These are phyloP conservation scores for Fusarium dlaminii DNA, from an alignment of 2,329 filamentous ascomycete genomes.

Conservation along the genomic window DNA sequence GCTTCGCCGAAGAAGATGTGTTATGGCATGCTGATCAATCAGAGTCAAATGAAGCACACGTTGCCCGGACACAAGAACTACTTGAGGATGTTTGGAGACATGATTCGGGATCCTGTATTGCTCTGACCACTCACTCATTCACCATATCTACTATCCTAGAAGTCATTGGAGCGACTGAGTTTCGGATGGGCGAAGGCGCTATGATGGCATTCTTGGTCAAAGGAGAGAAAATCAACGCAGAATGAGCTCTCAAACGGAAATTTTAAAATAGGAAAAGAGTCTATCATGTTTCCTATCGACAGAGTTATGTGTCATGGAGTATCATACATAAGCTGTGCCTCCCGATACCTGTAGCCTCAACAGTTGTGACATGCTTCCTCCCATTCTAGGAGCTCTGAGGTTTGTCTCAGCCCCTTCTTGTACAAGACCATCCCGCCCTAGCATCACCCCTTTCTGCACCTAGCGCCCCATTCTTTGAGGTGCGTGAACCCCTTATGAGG, in stretches of 20 bases:
- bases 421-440: background rate
- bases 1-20: background rate
- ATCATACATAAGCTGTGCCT: background rate
- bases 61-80: background rate
- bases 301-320: background rate
- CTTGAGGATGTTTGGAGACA: background rate
- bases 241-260: rapidly evolving
- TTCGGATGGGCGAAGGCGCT: background rate
- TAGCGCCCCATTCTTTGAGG: background rate
- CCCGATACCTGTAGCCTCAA: background rate
- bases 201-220: background rate
- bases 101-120: background rate
- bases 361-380: background rate
- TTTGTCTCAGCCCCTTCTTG: background rate
- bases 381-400: background rate
- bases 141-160: background rate
- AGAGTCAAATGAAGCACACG: background rate
- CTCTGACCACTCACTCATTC: background rate
- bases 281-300: too few species aligned
- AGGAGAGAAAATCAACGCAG: background rate
- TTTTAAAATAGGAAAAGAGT: rapidly evolving
- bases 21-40: background rate
- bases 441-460: too few species aligned
- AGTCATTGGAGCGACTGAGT: background rate
- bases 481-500: background rate